Evolutionary conservation across 2,329 filamentous ascomycete genomes (phyloP), one percentile per base, ranked within the genome.

Genomic region (Hypoxylon sp.): DNA sequence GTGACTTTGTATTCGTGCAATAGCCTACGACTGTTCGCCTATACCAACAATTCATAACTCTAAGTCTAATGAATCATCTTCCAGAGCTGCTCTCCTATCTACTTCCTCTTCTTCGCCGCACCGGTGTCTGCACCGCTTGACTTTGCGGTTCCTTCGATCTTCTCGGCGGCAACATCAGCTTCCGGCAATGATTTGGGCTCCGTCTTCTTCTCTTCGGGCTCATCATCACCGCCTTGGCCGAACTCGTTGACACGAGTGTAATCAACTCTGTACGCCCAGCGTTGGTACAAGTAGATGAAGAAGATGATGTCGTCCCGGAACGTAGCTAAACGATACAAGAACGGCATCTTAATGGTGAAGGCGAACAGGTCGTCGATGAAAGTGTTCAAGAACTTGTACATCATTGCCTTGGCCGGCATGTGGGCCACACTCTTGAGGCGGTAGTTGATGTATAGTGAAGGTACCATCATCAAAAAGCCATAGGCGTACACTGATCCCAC

Each of bases 301-400:
- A 99, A 99, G 78, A 99, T 98, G 72, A 99, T 86, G 77, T 99
- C 96, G 79, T 99, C 96, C 67, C 96, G 88, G 70, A 99, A 87
- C 0, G 96, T 98, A 0, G 96, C 94, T 55, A 99, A 85, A 15
- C 96, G 89, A 81, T 99, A 96, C 56, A 99, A 86, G 69, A 94
- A 89, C 0, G 96, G 96, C 96, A 99, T 99, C 84, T 98, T 98
- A 84, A 99, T 98, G 42, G 96, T 99, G 77, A 98, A 99, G 1
- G 96, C 96, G 78, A 99, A 99, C 32, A 99, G 85, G 78, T 99
- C 96, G 81, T 99, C 96, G 79, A 99, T 98, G 80, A 99, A 99
- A 4, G 96, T 98, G 84, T 98, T 98, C 72, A 98, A 84, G 82
- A 97, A 97, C 83, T 98, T 98, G 88, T 98, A 98, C 80, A 91